Evolutionary conservation across 2,329 filamentous ascomycete species (phyloP), one percentile per base, ranked within the genome.

Genomic region (Hypoxylon sp.): DNA sequence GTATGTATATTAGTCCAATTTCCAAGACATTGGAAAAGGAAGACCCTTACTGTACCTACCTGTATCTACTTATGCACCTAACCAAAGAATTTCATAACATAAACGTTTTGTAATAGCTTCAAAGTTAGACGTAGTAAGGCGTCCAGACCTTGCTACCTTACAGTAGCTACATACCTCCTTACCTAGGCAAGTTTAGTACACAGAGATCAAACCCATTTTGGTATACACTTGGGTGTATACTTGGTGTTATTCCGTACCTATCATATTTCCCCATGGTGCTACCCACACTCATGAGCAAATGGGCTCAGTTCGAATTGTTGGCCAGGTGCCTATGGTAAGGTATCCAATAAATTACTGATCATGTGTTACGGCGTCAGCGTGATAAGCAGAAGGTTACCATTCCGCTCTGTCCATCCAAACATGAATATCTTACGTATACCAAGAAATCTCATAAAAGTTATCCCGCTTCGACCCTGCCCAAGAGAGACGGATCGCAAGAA

Each of bases 41-140:
- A 24, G 22, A 24, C 22, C 39, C 51, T 63, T 65, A 59, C 54
- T 65, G 31, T 65, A 53, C 19, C 44, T 14, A 19, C 26, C 44
- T 3, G 8, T n/a, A 9, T 9, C 14, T 5, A 11, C 42, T 8
- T 33, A 33, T 6, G 14, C 14, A 46, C 22, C 51, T 33, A 47
- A n/a, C 14, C 47, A 14, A 19, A 10, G 5, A 50, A 50, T 17
- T 54, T 54, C 11, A 46, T 50, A 51, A 42, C 52, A 57, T 57
- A 35, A 51, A 44, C 17, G 26, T 33, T 35, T 22, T 54, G 44
- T 51, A 57, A 51, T 53, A 61, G 50, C 59, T 61, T 61, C 48
- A 10, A 44, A 26, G 35, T 39, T 33, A 53, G 55, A 50, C 46
- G 48, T 61, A 61, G 59, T 54, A 61, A 54, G 26, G 51, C 46